phyloP scores from a whole-genome alignment of 1,284 basidiomycete genomes.

The Chalciporus piperatoides region DNA sequence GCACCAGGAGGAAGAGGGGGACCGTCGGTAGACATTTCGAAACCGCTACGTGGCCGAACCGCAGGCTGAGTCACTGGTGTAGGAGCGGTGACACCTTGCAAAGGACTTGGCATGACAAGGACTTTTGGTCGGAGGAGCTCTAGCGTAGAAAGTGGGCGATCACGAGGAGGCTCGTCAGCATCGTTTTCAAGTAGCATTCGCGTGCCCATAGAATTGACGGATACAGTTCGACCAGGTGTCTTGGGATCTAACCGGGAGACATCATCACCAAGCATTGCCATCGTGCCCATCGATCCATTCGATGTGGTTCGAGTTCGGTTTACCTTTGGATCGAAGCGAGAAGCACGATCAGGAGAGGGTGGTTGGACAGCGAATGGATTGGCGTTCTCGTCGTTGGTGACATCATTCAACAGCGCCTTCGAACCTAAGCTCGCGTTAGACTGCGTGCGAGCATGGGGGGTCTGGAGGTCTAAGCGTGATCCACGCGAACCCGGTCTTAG shows the following conservation, averaged over 20 bases:
- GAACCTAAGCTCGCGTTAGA: constrained; percentile 50
- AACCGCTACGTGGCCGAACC: constrained; percentile 48
- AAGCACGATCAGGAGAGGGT: constrained; percentile 34
- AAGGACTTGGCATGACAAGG: constrained; percentile 80
- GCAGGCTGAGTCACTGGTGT: constrained; percentile 28
- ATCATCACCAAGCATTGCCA: constrained; percentile 40
- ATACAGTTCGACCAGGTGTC: constrained; percentile 57
- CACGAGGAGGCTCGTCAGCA: constrained; percentile 40
- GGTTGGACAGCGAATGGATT: constrained; percentile 30
- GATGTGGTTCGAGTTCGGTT: constrained; percentile 38
- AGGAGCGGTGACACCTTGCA: constrained; percentile 50
- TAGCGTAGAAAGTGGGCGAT: constrained; percentile 62
- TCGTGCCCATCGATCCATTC: constrained; percentile 38
- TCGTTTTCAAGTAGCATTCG: constrained; percentile 60
- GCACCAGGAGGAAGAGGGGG: constrained; percentile 68
- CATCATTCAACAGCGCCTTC: constrained; percentile 37
- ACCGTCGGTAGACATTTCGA: constrained; percentile 59
- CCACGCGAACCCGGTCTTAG: constrained; percentile 30
- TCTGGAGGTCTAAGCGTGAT: constrained; percentile 32
- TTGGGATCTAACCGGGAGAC: constrained; percentile 75
- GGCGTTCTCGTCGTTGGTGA: constrained; percentile 22
- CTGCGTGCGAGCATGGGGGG: constrained; percentile 39
- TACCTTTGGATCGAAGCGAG: constrained; percentile 40
- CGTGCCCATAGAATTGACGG: constrained; percentile 63
- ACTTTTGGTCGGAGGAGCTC: constrained; percentile 78